Conservation (phyloP, 352 stramenopile genomes). For the Thalassiosira tumida region DNA sequence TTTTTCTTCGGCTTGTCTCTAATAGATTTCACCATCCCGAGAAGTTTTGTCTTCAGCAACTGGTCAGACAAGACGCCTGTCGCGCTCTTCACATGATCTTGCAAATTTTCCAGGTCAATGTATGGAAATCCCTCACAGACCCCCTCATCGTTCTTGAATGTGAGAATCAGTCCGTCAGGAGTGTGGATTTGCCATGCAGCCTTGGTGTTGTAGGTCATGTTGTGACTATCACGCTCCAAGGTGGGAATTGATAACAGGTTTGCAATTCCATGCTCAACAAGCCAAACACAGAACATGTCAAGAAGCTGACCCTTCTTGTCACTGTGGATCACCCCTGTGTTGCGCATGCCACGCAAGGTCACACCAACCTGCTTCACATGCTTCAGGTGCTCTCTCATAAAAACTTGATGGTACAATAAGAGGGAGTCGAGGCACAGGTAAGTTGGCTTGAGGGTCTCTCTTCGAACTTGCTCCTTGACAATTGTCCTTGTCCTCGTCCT, state of each 20-base stretch:
- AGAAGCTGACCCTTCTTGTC: background rate
- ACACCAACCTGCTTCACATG: background rate
- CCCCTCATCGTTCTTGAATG: background rate
- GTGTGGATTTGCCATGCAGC: background rate
- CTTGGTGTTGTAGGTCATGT: background rate
- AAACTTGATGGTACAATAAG: background rate
- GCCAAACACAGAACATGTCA: background rate
- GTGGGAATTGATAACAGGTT: background rate
- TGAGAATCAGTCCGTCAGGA: background rate
- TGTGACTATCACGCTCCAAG: background rate
- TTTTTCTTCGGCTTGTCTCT: background rate
- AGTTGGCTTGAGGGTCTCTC: background rate
- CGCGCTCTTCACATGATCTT: conserved; percentile 10
- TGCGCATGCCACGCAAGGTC: background rate
- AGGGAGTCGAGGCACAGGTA: background rate
- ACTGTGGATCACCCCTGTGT: background rate
- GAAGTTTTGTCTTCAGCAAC: too few relatives aligned
- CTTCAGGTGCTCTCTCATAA: background rate
- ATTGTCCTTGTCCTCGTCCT: too few relatives aligned
- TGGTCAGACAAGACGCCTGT: too few relatives aligned
- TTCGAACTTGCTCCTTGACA: too few relatives aligned
- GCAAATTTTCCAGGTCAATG: background rate
- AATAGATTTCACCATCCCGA: too few relatives aligned
- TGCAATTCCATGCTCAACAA: background rate
- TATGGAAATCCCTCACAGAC: background rate